phyloP scores from a whole-genome alignment of 2,329 filamentous ascomycete genomes.

The Nectriaceae sp. region DNA sequence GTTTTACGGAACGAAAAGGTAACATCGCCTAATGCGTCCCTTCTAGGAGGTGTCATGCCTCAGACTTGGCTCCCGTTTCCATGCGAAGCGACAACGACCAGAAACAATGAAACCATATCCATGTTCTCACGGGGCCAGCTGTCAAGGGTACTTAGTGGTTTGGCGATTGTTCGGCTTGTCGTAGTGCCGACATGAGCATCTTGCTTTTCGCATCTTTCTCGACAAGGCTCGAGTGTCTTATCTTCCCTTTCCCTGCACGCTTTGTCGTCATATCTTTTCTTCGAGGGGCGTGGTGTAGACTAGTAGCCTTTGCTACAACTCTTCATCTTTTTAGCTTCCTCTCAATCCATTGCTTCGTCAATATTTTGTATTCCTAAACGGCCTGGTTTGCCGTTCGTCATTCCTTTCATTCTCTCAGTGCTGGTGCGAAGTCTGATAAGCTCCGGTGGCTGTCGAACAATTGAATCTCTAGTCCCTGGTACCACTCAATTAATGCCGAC shows the following conservation, averaged over 20 bases:
- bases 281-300: background rate
- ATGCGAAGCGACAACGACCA: background rate
- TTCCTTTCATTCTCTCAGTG: too few species aligned
- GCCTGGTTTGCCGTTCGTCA: slow-evolving; percentile 8
- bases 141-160: slow-evolving; percentile 4
- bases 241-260: slow-evolving; percentile 4
- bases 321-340: slow-evolving; percentile 2
- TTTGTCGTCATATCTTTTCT: background rate
- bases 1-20: too few species aligned
- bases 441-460: too few species aligned
- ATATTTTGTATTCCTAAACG: slow-evolving; percentile 4
- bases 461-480: too few species aligned
- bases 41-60: too few species aligned
- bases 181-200: slow-evolving; percentile 12
- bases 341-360: slow-evolving; percentile 1
- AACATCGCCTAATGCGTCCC: too few species aligned
- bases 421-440: background rate
- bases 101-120: background rate
- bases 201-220: slow-evolving; percentile 3
- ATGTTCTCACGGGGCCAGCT: slow-evolving; percentile 2
- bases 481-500: too few species aligned
- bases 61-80: background rate
- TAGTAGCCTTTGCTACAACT: slow-evolving; percentile 12
- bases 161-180: slow-evolving; percentile 11
- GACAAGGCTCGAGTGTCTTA: background rate